Base-by-base conservation (phyloP, 2,329 filamentous ascomycete genomes). In the Rosellinia necatrix region DNA sequence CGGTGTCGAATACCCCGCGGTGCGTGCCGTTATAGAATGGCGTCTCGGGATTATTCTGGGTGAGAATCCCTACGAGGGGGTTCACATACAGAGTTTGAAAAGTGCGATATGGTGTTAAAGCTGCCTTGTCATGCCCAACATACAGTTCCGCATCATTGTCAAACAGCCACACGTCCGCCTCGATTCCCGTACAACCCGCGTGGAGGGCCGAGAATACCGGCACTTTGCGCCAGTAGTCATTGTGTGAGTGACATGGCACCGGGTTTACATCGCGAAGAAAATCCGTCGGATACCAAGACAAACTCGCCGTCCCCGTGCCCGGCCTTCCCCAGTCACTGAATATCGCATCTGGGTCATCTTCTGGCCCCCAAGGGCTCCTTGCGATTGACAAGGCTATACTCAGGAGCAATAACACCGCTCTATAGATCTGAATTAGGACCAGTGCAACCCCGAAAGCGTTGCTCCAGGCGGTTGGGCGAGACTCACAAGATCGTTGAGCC, bases 161-260 rank as follows among this genome's bases (percentile, higher is more conserved):
- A 43, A 79, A 79, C 1, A 83, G 74, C 84, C 85, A 91, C 19
- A 91, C 81, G 66, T 91, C 88, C 2, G 85, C 86, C 71, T 91
- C 88, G 3, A 89, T 77, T 8, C 85, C 81, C 5, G 82, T 81
- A 62, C 84, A 88, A 6, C 85, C 83, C 4, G 80, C 78, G 6
- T 74, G 70, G 1, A 87, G 69, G 19, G 87, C 88, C 9, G 83
- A 83, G 64, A 82, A 86, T 3, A 91, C 75, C 0, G 87, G 86
- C 0, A 81, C 75, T 15, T 76, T 75, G 44, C 85, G 81, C 83
- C 84, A 87, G 70, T 90, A 90, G 69, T 90, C 87, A 64, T 90
- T 89, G 67, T 90, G 86, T 1, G 83, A 87, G 68, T 89, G 86
- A 59, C 84, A 87, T 1, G 76, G 74, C 25, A 86, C 78, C 1